These are phyloP conservation scores for Fraxinus nigra DNA, from an alignment of 305 asterid genomes.

Conservation along the genomic window DNA sequence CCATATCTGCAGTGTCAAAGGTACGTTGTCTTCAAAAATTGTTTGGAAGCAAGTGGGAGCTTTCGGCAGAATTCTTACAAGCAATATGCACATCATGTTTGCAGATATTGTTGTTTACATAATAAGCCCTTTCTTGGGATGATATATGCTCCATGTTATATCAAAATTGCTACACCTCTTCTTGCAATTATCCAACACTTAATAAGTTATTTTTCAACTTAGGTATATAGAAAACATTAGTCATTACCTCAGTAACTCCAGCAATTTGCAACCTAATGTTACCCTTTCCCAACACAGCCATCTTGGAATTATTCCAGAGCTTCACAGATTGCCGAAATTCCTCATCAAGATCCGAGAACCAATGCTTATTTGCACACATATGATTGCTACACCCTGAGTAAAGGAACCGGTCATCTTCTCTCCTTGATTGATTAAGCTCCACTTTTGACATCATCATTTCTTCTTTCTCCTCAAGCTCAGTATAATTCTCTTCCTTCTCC, in stretches of 20 bases:
- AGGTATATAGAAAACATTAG: neutral
- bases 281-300: neutral
- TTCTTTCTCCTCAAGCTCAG: neutral
- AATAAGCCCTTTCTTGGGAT: neutral
- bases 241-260: neutral
- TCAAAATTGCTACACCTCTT: neutral
- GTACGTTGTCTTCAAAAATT: neutral
- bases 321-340: neutral
- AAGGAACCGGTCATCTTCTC: neutral
- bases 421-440: neutral
- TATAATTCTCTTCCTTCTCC: neutral
- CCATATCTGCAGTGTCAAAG: neutral
- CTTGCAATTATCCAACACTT: neutral
- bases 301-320: neutral
- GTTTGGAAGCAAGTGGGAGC: neutral
- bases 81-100: neutral
- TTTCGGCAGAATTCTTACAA: neutral
- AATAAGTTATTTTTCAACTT: neutral
- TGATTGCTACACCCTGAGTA: conserved; percentile 10
- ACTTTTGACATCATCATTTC: conserved; percentile 2
- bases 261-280: neutral
- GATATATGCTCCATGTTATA: neutral
- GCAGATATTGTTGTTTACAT: neutral
- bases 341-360: neutral
- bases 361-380: neutral